Base-by-base conservation (phyloP, 176 grass and related monocot genomes). In the Eragrostis curvula region DNA sequence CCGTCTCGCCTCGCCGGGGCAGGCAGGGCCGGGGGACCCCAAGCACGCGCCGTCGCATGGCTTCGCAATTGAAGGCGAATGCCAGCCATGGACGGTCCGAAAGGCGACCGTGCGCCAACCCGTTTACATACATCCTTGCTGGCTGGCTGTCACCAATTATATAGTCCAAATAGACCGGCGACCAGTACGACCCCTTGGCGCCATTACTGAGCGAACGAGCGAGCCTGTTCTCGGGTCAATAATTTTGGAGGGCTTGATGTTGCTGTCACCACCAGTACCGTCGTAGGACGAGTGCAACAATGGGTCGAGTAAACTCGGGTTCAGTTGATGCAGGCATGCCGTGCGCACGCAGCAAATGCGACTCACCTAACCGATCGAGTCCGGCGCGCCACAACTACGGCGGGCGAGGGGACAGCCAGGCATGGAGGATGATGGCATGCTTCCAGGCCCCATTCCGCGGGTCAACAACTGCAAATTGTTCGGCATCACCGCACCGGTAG, bases 281-380 rank as follows among this genome's bases (percentile, higher is more conserved):
- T 4, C 32, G n/a, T n/a, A 36, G 3, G 32, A 36, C 32, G 32
- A 36, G 32, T 36, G 2, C 32, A 36, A 2, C 32, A 36, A 4
- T 36, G 4, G 32, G 2, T 2, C 32, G 32, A 36, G 32, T 4
- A 4, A 36, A 4, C 4, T 36, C 32, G 32, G 32, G 32, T 36
- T 4, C 3, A 36, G 32, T 36, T 36, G 32, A 36, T 36, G 32
- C 32, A 36, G 32, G 32, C 32, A 36, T 36, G 32, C 32, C 32
- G 4, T 36, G 32, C 32, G 58, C 58, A 61, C 24, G 24, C 24
- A 84, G 63, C 63, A 66, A 67, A 79, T 79, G 86, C 48, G 58
- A 48, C 74, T 36, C 58, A 88, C 59, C 68, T 0, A 88, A 78
- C 59, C 21, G 32, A 36, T 36, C 8, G 3, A 78, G 71, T 79